phyloP scores from a whole-genome alignment of 352 stramenopile genomes.

The Phytophthora pini region DNA sequence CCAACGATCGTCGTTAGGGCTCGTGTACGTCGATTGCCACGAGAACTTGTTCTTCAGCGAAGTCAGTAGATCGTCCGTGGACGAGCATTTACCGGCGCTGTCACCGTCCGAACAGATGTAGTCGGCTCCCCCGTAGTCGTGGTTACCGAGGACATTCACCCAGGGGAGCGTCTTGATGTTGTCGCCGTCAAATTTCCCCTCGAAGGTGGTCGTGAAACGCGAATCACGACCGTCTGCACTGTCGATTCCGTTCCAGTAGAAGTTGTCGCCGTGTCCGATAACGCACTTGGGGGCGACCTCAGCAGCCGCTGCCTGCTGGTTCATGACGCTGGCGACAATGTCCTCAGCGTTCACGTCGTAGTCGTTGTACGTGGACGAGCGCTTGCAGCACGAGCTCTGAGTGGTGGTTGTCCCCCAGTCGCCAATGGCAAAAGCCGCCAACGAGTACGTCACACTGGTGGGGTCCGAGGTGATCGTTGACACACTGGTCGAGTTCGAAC shows the following conservation, averaged over 20 bases:
- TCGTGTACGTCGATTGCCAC: constrained; percentile 53
- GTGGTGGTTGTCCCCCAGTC: constrained; percentile 72
- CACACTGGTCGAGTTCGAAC: constrained; percentile 14
- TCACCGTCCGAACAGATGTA: constrained; percentile 53
- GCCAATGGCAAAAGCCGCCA: constrained; percentile 67
- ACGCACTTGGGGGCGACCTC: constrained; percentile 58
- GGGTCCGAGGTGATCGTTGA: constrained; percentile 41
- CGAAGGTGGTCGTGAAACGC: constrained; percentile 60
- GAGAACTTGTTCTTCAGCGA: constrained; percentile 51
- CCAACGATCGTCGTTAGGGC: constrained; percentile 59
- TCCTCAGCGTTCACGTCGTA: constrained; percentile 68
- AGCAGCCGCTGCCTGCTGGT: constrained; percentile 45
- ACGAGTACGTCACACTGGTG: constrained; percentile 42
- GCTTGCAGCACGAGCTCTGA: constrained; percentile 70
- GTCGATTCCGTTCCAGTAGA: constrained; percentile 67
- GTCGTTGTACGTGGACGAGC: constrained; percentile 54
- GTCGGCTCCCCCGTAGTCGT: constrained; percentile 66
- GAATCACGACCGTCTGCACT: constrained; percentile 43
- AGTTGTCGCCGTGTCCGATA: constrained; percentile 69
- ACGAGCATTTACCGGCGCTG: constrained; percentile 31
- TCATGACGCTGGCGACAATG: constrained; percentile 62
- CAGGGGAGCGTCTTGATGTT: constrained; percentile 56
- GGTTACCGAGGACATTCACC: constrained; percentile 71
- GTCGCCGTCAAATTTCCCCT: constrained; percentile 55
- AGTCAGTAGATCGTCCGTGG: constrained; percentile 26